phyloP scores from a whole-genome alignment of 169 alveolate genomes.

The Plasmodium cynomolgi region DNA sequence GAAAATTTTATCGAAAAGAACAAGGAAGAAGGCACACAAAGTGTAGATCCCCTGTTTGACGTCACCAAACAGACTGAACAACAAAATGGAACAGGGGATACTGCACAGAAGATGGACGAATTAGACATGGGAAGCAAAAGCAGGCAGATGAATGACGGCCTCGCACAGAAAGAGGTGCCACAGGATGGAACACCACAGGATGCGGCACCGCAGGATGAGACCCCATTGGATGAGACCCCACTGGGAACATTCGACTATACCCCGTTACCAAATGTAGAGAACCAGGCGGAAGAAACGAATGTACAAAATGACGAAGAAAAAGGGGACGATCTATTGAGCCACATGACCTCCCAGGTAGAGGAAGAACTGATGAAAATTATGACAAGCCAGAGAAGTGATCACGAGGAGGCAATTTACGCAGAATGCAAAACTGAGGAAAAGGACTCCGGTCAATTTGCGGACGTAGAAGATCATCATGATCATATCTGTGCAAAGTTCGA shows the following conservation, averaged over 20 bases:
- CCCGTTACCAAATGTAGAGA: not conserved
- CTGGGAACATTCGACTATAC: not conserved
- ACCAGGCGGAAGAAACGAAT: not conserved
- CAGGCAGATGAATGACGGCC: not conserved
- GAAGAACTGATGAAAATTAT: not conserved
- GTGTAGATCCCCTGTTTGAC: not conserved
- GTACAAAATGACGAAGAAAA: not conserved
- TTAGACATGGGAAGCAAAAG: not conserved
- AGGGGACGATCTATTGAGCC: not conserved
- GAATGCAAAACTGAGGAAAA: not conserved
- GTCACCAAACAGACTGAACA: not conserved
- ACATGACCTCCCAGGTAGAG: not conserved
- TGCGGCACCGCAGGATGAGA: too few relatives aligned
- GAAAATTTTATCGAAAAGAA: conserved; percentile 55
- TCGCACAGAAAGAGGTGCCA: not conserved
- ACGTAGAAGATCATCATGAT: not conserved
- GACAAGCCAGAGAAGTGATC: not conserved
- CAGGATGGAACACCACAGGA: not conserved
- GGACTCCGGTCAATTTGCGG: not conserved
- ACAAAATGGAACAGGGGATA: not conserved
- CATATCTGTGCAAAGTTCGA: not conserved
- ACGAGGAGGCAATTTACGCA: not conserved
- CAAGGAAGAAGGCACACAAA: not conserved
- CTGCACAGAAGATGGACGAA: not conserved
- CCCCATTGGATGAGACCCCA: not conserved